Base-by-base conservation (phyloP, 176 grass and related monocot species). In the Urochloa ruziziensis region DNA sequence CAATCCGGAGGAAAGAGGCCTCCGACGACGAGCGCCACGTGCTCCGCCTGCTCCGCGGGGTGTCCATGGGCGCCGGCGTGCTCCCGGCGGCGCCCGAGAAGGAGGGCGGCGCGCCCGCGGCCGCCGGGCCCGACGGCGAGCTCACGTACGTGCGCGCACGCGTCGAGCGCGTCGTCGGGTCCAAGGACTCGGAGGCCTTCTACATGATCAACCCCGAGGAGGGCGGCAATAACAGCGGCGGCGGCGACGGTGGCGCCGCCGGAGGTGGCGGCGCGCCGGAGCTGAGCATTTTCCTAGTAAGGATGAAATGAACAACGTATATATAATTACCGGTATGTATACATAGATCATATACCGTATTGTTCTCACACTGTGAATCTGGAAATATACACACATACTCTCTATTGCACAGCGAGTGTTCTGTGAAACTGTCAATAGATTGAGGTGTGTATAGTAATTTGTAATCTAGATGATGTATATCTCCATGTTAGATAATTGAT, bases 121-220 rank as follows among this genome's bases (percentile, higher is more conserved):
- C n/a, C n/a, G n/a, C n/a, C n/a, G 82, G 89, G 0, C 80, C 88
- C 3, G 96, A 99, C 32, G 96, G 96, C 2, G 96, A 99, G 75
- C 78, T 96, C 42, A 99, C 96, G 2, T 99, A 99, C 87, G 89
- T 99, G 80, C 84, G 96, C 24, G 93, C 89, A 6, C 89, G 96
- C 80, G 94, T 99, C 80, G 96, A 99, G 68, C 84, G 93, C 77
- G 93, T 99, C 68, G 89, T 96, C 34, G 96, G 96, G 0, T 99
- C 96, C 19, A 99, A 99, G 76, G 96, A 99, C 30, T 99, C 96
- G 0, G 96, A 99, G 86, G 93, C 96, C 24, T 90, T 94, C 84
- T 99, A 99, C 78, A 99, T 99, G 93, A 96, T 99, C 76, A 99
- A 99, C 70, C 96, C 93, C 4, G 80, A 90, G 70, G 81, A 87